These are phyloP conservation scores for Geranomyces michiganensis DNA, from an alignment of 192 early-diverging fungal species.

Conservation along the genomic window DNA sequence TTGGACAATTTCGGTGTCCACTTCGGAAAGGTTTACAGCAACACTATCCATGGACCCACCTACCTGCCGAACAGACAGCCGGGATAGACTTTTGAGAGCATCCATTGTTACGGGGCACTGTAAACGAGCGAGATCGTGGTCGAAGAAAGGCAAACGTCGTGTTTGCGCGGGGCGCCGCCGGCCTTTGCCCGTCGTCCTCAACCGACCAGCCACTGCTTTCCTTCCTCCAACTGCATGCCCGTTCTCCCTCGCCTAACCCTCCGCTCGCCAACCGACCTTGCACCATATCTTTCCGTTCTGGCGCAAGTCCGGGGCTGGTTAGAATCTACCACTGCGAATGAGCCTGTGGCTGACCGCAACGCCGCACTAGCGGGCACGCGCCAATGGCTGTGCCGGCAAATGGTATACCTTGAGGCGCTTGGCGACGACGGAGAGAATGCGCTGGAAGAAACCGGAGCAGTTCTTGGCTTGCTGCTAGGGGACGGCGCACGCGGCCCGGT, in stretches of 20 bases:
- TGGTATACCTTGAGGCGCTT: constrained; percentile 19
- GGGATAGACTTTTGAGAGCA: constrained; percentile 13
- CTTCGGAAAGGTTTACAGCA: neutral
- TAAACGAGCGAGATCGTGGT: no score
- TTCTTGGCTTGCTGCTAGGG: neutral
- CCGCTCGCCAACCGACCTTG: constrained; percentile 9
- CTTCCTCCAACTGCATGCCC: no score
- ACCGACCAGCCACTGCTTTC: neutral
- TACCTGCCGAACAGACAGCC: constrained; percentile 27
- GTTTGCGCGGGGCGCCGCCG: no score
- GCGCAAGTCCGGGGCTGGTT: neutral
- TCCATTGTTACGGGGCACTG: constrained; percentile 14
- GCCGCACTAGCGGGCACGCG: neutral
- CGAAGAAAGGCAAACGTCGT: no score
- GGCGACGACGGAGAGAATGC: constrained; percentile 1
- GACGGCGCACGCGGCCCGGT: neutral
- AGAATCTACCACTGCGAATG: constrained; percentile 7
- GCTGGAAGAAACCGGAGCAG: neutral
- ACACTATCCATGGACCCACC: neutral
- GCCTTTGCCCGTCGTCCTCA: no score
- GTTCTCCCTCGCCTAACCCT: neutral
- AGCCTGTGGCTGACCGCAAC: constrained; percentile 1
- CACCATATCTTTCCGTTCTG: constrained; percentile 7
- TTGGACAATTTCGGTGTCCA: neutral
- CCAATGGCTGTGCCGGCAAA: constrained; percentile 23